Evolutionary conservation across 164 flowering plant genomes (phyloP), one percentile per base, ranked within the genome.

Genomic region (Paratinospora sagittata): DNA sequence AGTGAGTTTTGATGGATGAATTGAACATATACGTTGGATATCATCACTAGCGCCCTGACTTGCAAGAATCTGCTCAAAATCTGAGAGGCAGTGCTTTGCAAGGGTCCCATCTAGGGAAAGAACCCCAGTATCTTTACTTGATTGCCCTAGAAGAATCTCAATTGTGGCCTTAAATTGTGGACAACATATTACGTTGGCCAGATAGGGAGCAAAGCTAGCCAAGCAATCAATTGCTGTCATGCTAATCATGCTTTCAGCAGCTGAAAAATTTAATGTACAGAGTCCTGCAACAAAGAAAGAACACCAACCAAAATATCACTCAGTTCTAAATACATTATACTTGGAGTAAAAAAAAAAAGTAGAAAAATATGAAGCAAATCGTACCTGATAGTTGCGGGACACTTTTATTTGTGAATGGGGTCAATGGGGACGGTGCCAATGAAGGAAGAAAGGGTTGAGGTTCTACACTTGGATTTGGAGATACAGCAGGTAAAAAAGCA

Each of bases 101-200:
- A 57, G 75, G 8, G 82, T 86, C 49, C 70, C 79, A 72, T 91
- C 89, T 69, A 95, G 78, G 70, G 94, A 89, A 74, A 95, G 99
- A 4, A 69, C 27, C 21, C 83, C 83, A 9, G 90, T 86, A 11
- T 73, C 60, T 81, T 82, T 89, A 78, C 99, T 91, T 27, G 87
- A 85, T 71, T 88, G 90, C 8, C 99, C 99, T 68, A 89, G 72
- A 64, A 95, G 96, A 76, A 95, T 82, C 4, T 72, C 74, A 26
- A 95, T 75, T 57, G 88, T 87, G 39, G 98, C 90, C 49, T 89
- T 85, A 74, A 91, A 74, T 71, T 95, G 99, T 0, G 99, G 99
- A 75, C 99, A 95, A 73, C 99, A 95, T 57, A 95, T 84, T 63
- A 92, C 94, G 78, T 92, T 87, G 55, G 98, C 97, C 63, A 95